Evolutionary conservation across 2,329 filamentous ascomycete species (phyloP), one percentile per base, ranked within the genome.

Genomic region (Arthrobotrys sphaeroides): DNA sequence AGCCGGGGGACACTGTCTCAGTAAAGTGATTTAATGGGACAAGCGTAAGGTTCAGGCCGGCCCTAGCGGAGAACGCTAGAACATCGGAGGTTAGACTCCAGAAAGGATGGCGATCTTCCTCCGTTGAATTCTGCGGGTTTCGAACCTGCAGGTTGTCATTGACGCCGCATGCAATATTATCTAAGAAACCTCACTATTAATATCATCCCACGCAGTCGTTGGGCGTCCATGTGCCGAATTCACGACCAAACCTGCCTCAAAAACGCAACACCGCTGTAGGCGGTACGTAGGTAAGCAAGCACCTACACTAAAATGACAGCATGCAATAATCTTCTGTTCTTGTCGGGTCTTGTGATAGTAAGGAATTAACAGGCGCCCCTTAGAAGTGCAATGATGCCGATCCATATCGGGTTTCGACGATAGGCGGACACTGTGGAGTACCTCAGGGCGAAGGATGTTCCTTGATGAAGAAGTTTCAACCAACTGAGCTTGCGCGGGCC

Each of bases 51-150:
- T 6, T 26, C 20, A 26, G 6, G 40, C n/a, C 9, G 47, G 16
- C 36, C 12, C 16, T 67, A 55, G 49, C 47, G 62, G 10, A 24
- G 10, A 18, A 20, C 65, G n/a, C 65, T 69, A 69, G 40, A 24
- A 24, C 65, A 7, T 28, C 26, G 33, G 10, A 9, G 24, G 65
- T 51, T 69, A 69, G 65, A 20, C 5, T 5, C 28, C 38, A 13
- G n/a, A 31, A 22, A 24, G n/a, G n/a, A 9, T 42, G 64, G 40
- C 22, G 65, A 69, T 69, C 65, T 31, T 31, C 16, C 65, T 69
- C 65, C 65, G 65, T 61, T n/a, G 13, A 61, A 61, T 51, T 51
- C 53, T 42, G 53, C 65, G 53, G 2, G 28, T 40, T 61, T 60
- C 13, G n/a, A n/a, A 26, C 24, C n/a, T 26, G 22, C 38, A 24